Evolutionary conservation across 2,329 filamentous ascomycete genomes (phyloP), one percentile per base, ranked within the genome.

Genomic region (Talaromyces sp.): DNA sequence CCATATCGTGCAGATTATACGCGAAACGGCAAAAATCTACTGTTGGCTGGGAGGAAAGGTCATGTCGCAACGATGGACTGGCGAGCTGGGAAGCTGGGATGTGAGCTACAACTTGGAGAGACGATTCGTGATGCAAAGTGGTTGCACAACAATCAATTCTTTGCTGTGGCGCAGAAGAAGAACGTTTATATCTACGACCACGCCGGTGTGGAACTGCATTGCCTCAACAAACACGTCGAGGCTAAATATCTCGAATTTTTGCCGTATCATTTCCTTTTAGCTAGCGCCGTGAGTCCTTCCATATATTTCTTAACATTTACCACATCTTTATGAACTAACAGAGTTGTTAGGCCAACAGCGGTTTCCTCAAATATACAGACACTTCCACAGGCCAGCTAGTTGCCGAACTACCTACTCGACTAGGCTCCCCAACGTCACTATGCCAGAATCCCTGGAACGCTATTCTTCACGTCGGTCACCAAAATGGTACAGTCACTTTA

Each of bases 51-150:
- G 31, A 85, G 92, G 67, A 97, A 97, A 79, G 95, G 95, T 15
- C 95, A 99, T 86, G 84, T 99, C 69, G 94, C 95, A 65, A 94
- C 91, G 0, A 96, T 98, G 87, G 93, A 99, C 79, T 99, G 95
- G 94, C 85, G 94, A 69, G 90, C 91, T 70, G 94, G 93, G 49
- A 97, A 93, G 77, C 81, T 97, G 67, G 92, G 91, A 6, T 97
- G 93, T 75, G 95, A 99, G 77, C 74, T 98, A 68, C 92, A 99
- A 75, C 83, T 99, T 68, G 88, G 89, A 60, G 95, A 99, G 82
- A 98, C 93, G 0, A 85, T 98, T 13, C 85, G 94, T 61, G 94
- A 97, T 79, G 90, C 90, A 29, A 90, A 89, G 74, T 99, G 93
- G 91, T 84, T 98, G 72, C 93, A 97, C 80, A 97, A 97, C 76